A percentile compares a stretch with the other conserved stretches of the same genome.
These are phyloP conservation scores for Diddensiella transvaalensis DNA, from an alignment of 805 yeast species.

Conservation along the genomic window DNA sequence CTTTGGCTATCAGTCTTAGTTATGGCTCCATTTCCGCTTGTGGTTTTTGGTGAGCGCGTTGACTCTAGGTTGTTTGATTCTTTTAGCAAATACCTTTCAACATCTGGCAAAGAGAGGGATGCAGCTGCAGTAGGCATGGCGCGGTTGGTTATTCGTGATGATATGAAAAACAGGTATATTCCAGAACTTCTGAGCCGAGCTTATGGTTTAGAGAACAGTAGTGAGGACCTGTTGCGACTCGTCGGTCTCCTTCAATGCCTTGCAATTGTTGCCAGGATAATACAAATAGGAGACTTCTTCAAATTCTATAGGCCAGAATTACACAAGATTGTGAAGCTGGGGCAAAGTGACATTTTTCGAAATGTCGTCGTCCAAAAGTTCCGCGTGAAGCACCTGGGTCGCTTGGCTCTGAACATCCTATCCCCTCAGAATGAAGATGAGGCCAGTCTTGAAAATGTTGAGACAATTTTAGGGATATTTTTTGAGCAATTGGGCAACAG, in stretches of 20 bases:
- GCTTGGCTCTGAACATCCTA: constrained; percentile 34
- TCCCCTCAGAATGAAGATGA: constrained; percentile 13
- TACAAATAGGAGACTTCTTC: background rate
- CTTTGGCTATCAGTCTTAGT: constrained; percentile 71
- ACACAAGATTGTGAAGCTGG: background rate
- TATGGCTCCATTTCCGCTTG: constrained; percentile 69
- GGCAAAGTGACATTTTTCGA: constrained; percentile 7
- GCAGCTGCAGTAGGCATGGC: constrained; percentile 52
- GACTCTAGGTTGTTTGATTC: constrained; percentile 37
- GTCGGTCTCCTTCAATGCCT: constrained; percentile 42
- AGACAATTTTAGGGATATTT: constrained; percentile 48
- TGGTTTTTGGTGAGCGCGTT: constrained; percentile 33
- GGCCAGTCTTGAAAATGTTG: constrained; percentile 40
- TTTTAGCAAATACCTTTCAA: constrained; percentile 35
- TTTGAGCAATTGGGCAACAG: constrained; percentile 42
- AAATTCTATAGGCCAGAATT: background rate
- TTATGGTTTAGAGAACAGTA: background rate
- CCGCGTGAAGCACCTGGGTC: constrained; percentile 38
- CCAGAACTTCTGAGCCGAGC: constrained; percentile 28
- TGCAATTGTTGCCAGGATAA: constrained; percentile 32
- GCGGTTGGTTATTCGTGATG: constrained; percentile 50
- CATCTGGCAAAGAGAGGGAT: constrained; percentile 56
- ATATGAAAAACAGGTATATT: constrained; percentile 31
- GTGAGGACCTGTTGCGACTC: constrained; percentile 19
- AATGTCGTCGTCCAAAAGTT: constrained; percentile 14